Evolutionary conservation across 345 rosid species (phyloP).

Genomic region (Syzygium jambos): DNA sequence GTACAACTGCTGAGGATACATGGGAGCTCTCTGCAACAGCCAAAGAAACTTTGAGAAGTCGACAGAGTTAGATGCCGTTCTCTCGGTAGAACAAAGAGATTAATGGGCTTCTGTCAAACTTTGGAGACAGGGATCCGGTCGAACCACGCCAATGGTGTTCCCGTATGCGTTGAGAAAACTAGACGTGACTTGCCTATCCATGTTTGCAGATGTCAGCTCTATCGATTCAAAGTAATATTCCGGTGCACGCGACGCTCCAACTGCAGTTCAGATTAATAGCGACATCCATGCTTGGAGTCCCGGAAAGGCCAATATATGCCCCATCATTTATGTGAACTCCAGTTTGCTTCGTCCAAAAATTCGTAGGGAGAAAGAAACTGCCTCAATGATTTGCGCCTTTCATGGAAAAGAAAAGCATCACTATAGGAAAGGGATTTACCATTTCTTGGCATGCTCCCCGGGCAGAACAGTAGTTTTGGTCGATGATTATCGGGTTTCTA

Average conservation of each 20-base stretch:
- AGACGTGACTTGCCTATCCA: conserved; percentile 6
- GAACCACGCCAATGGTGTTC: conserved; percentile 5
- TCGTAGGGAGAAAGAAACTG: neutral
- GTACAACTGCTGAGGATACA: neutral
- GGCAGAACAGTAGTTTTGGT: conserved; percentile 22
- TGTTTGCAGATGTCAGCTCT: neutral
- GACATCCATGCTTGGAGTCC: conserved; percentile 20
- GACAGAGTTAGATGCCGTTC: neutral
- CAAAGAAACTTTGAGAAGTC: neutral
- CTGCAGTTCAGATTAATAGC: conserved; percentile 33
- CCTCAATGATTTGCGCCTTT: neutral
- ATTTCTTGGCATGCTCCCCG: conserved; percentile 18
- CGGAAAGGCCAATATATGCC: conserved; percentile 3
- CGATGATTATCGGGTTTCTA: conserved; percentile 24
- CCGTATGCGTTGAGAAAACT: conserved; percentile 25
- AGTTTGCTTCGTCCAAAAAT: neutral
- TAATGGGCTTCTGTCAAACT: neutral
- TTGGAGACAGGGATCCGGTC: neutral
- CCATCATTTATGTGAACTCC: conserved; percentile 29
- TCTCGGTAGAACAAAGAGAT: neutral
- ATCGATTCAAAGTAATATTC: conserved; percentile 6
- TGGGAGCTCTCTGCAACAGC: neutral
- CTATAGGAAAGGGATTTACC: neutral
- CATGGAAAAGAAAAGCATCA: neutral
- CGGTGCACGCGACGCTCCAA: conserved; percentile 15